A percentile compares a stretch with the other conserved stretches of the same genome.
Evolutionary conservation across 139 green algal genomes (phyloP).

Genomic region (Picocystis salinarum): DNA sequence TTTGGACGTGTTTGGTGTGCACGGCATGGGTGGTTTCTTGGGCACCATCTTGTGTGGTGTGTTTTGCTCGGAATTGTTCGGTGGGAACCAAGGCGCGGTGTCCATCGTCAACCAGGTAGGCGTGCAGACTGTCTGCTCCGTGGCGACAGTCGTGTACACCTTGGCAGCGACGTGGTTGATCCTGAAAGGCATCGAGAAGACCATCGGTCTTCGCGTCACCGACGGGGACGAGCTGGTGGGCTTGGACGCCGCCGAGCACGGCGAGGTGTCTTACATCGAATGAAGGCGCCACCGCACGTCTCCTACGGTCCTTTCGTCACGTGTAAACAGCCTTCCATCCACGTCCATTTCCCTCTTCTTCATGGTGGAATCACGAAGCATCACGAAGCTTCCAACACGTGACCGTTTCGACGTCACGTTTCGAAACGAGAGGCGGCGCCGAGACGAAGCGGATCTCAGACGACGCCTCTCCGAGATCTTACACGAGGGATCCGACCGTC

Average conservation of each 20-base stretch:
- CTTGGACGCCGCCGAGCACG: conserved; percentile 8
- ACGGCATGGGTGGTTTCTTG: conserved; percentile 22
- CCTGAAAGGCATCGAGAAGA: conserved; percentile 7
- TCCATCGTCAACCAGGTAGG: conserved; percentile 9
- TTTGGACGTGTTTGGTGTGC: conserved; percentile 17
- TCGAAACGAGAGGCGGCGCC: too few relatives aligned
- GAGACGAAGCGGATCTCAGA: too few relatives aligned
- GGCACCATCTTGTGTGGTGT: conserved; percentile 11
- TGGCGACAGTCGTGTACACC: conserved; percentile 11
- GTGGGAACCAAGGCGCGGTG: conserved; percentile 5
- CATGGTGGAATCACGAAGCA: too few relatives aligned
- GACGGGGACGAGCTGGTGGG: conserved; percentile 6
- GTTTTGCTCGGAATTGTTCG: conserved; percentile 4
- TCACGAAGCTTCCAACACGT: too few relatives aligned
- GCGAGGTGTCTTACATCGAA: conserved; percentile 10
- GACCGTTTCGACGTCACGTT: too few relatives aligned
- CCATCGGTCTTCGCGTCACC: conserved; percentile 8
- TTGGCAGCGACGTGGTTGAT: conserved; percentile 4
- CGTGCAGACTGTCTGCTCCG: conserved; percentile 6
- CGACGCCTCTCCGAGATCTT: too few relatives aligned
- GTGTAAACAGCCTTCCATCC: too few relatives aligned
- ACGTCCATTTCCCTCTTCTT: too few relatives aligned
- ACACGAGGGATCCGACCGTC: too few relatives aligned
- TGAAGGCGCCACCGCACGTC: too few relatives aligned
- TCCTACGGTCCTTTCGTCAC: too few relatives aligned